phyloP scores from a whole-genome alignment of 2,329 filamentous ascomycete genomes.

The Xylariaceae sp. region DNA sequence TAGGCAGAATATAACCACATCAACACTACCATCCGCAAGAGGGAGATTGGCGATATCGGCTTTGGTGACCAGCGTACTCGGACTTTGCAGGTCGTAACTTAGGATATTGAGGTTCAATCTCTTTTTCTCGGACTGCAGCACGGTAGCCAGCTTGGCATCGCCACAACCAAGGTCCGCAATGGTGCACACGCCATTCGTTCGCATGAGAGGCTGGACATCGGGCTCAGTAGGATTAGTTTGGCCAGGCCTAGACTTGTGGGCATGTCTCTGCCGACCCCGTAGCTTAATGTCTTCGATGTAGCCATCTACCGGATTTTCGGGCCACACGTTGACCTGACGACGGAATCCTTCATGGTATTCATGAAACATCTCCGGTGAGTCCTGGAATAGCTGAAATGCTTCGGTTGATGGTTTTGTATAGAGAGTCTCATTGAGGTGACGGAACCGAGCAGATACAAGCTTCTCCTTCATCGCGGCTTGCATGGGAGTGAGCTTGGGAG shows the following conservation, averaged over 20 bases:
- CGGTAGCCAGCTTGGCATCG: constrained; percentile 73
- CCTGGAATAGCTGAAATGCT: constrained; percentile 74
- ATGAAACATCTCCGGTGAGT: constrained; percentile 86
- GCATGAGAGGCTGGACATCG: constrained; percentile 53
- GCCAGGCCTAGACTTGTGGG: constrained; percentile 20
- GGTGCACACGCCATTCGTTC: constrained; percentile 65
- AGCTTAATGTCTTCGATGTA: constrained; percentile 68
- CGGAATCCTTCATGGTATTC: constrained; percentile 97
- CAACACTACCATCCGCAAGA: constrained; percentile 65
- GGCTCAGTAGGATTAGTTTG: constrained; percentile 17
- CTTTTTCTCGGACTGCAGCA: constrained; percentile 57
- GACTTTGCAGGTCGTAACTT: constrained; percentile 82
- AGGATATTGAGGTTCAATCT: constrained; percentile 68
- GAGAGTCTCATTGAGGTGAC: constrained; percentile 92
- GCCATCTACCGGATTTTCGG: constrained; percentile 87
- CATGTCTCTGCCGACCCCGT: constrained; percentile 52
- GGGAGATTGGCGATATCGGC: constrained; percentile 87
- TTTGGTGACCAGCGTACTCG: constrained; percentile 69
- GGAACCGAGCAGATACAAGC: constrained; percentile 89
- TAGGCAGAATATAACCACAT: constrained; percentile 90
- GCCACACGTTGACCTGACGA: constrained; percentile 92
- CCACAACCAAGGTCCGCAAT: constrained; percentile 93
- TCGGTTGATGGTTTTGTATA: constrained; percentile 86
- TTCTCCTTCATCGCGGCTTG: constrained; percentile 94
- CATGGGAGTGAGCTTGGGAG: constrained; percentile 74